phyloP scores from a whole-genome alignment of 176 grass and related monocot species.

The Lolium rigidum region DNA sequence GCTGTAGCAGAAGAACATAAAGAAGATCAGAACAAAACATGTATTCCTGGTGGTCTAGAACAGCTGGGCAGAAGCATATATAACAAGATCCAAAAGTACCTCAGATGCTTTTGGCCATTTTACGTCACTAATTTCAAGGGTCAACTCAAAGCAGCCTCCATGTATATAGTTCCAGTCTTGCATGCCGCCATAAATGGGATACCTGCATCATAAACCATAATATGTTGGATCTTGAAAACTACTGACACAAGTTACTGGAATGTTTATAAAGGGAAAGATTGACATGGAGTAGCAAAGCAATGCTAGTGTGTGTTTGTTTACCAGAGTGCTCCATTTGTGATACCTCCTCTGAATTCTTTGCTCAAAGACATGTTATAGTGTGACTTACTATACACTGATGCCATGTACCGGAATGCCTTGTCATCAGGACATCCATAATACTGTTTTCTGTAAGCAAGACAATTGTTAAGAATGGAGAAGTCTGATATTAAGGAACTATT shows the following conservation, averaged over 20 bases:
- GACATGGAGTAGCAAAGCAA: neutral
- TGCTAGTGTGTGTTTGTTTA: slow-evolving; percentile 40
- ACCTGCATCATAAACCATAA: slow-evolving; percentile 61
- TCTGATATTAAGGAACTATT: slow-evolving; percentile 41
- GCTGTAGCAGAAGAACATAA: slow-evolving; percentile 50
- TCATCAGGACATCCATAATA: slow-evolving; percentile 95
- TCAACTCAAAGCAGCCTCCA: slow-evolving; percentile 95
- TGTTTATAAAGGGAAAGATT: neutral
- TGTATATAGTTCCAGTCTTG: slow-evolving; percentile 99
- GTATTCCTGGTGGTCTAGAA: neutral
- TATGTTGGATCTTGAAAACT: slow-evolving; percentile 28
- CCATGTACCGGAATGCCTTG: slow-evolving; percentile 81
- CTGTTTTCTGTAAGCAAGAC: slow-evolving; percentile 66
- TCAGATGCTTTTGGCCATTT: slow-evolving; percentile 95
- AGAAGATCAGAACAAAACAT: slow-evolving; percentile 38
- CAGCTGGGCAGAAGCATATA: slow-evolving; percentile 14
- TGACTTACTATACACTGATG: slow-evolving; percentile 80
- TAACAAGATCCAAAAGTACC: slow-evolving; percentile 54
- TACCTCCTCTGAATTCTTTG: slow-evolving; percentile 94
- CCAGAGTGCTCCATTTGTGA: slow-evolving; percentile 93
- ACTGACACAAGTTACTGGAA: neutral
- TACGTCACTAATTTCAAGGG: slow-evolving; percentile 89
- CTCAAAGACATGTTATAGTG: slow-evolving; percentile 97
- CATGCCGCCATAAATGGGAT: slow-evolving; percentile 99
- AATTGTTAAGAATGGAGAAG: slow-evolving; percentile 42